Percentiles rank a stretch among this genome's conserved stretches.
Conservation (phyloP, 768 basidiomycete genomes). For the Amyloporia xantha region DNA sequence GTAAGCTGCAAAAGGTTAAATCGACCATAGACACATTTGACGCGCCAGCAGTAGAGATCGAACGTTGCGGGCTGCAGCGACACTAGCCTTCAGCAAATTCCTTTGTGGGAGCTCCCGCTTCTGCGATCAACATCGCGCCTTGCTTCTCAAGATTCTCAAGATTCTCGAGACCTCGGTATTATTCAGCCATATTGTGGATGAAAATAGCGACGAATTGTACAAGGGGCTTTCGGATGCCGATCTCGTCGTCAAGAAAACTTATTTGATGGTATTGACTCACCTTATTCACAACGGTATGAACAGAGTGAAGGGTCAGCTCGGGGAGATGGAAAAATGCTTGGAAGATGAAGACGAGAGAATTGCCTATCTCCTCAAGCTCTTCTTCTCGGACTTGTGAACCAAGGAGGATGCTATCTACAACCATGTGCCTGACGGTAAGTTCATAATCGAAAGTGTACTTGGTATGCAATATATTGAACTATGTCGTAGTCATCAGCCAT, state of each 20-base stretch:
- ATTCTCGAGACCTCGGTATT: conserved; percentile 87
- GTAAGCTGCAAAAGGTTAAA: too few relatives aligned
- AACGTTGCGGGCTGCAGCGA: conserved; percentile 80
- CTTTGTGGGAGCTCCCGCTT: conserved; percentile 92
- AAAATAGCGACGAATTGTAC: conserved; percentile 94
- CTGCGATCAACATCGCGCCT: conserved; percentile 81
- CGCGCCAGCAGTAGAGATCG: conserved; percentile 31
- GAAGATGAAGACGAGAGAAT: conserved; percentile 87
- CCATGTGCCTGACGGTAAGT: conserved; percentile 88
- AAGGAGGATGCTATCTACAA: conserved; percentile 99
- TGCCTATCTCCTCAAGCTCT: conserved; percentile 91
- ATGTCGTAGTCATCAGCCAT: conserved; percentile 81
- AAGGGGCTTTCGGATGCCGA: conserved; percentile 85
- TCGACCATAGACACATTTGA: too few relatives aligned
- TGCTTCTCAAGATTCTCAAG: conserved; percentile 94
- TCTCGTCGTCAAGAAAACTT: conserved; percentile 95
- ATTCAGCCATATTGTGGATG: conserved; percentile 96
- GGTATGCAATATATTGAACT: conserved; percentile 5
- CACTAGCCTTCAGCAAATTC: conserved; percentile 89
- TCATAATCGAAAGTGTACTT: background rate
- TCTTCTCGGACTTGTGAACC: conserved; percentile 92
- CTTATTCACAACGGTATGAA: conserved; percentile 98
- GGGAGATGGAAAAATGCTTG: conserved; percentile 99
- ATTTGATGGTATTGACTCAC: conserved; percentile 96
- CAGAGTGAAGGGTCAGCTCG: conserved; percentile 98